A percentile compares a stretch with the other conserved stretches of the same genome.
Conservation (phyloP, 805 yeast genomes). For the Candida dajiaensis region DNA sequence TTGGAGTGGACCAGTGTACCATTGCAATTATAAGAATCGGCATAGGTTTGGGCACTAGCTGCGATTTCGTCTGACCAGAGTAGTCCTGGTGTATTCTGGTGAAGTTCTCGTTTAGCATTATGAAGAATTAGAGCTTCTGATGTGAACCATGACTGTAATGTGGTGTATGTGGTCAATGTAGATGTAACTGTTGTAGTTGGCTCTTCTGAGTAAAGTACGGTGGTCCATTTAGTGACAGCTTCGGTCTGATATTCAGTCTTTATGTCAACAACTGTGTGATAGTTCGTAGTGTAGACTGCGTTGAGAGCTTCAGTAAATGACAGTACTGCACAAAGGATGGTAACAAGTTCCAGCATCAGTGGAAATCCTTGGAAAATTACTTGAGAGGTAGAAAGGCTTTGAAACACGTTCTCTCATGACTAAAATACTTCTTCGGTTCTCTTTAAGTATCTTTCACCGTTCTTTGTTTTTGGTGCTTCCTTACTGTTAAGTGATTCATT, state of each 20-base stretch:
- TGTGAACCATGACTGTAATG: slow-evolving; percentile 5
- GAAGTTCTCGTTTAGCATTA: slow-evolving; percentile 50
- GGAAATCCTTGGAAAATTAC: not conserved
- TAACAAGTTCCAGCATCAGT: not conserved
- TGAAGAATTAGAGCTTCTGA: slow-evolving; percentile 30
- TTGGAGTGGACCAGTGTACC: slow-evolving; percentile 57
- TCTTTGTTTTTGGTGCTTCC: not conserved
- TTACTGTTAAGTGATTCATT: not conserved
- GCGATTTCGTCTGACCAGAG: slow-evolving; percentile 52
- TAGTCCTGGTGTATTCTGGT: slow-evolving; percentile 40
- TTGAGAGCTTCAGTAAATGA: not conserved
- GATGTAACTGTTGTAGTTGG: slow-evolving; percentile 17
- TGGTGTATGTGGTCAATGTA: slow-evolving; percentile 11
- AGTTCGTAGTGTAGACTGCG: slow-evolving; percentile 3
- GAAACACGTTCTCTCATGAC: too few relatives aligned
- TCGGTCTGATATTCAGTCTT: slow-evolving; percentile 1
- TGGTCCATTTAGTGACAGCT: slow-evolving; percentile 7
- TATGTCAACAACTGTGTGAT: slow-evolving; percentile 1
- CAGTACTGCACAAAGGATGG: not conserved
- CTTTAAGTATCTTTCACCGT: not conserved
- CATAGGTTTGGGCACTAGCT: slow-evolving; percentile 49
- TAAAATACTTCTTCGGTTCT: not conserved
- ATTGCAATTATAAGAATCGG: slow-evolving; percentile 49
- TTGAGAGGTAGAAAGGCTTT: not conserved
- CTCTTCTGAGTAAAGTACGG: slow-evolving; percentile 8